phyloP scores from a whole-genome alignment of 129 eudicot species.

The Ambrosia artemisiifolia region DNA sequence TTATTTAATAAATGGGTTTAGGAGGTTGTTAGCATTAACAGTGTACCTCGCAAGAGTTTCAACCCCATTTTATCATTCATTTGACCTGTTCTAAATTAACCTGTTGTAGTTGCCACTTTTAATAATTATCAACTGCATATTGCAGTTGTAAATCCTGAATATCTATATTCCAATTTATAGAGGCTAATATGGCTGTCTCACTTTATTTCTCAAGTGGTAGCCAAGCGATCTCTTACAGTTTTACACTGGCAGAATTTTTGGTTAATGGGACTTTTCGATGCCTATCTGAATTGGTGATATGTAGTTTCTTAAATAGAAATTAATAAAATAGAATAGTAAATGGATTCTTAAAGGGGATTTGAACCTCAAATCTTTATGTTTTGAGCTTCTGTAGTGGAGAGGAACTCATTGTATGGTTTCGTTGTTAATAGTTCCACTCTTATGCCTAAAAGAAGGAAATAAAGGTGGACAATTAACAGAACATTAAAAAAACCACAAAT shows the following conservation, averaged over 20 bases:
- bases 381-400: constrained; percentile 5
- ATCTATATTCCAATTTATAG: not conserved
- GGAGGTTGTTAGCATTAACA: not conserved
- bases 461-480: not conserved
- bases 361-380: constrained; percentile 5
- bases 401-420: constrained; percentile 2
- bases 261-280: not conserved
- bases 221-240: not conserved
- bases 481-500: not conserved
- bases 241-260: not conserved
- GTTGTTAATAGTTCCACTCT: not conserved
- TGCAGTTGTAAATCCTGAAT: not conserved
- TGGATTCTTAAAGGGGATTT: not conserved
- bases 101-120: too few species aligned
- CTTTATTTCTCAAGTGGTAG: not conserved
- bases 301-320: not conserved
- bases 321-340: not conserved
- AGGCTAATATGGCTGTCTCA: not conserved
- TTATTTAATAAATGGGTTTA: too few species aligned
- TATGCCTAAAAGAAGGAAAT: constrained; percentile 1
- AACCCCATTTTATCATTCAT: too few species aligned
- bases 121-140: not conserved
- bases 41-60: too few species aligned
- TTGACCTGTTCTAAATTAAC: not conserved
- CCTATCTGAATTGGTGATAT: not conserved